phyloP scores from a whole-genome alignment of 148 eudicot species.

The Rhododendron vialii region DNA sequence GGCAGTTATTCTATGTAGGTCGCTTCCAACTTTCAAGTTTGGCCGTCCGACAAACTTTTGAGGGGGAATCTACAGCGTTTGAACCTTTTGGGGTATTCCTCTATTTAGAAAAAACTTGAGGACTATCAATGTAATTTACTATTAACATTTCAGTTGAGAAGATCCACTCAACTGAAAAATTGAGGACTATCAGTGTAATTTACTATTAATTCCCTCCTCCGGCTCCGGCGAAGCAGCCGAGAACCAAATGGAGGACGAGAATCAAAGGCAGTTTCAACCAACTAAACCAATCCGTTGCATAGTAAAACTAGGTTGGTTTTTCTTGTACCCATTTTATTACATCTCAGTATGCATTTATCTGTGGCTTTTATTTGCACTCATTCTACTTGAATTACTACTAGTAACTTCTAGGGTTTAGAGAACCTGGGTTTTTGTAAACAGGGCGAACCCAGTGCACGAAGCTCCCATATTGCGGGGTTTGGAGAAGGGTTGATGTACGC shows the following conservation, averaged over 20 bases:
- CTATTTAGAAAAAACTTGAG: neutral
- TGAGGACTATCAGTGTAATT: neutral
- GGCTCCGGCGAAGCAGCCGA: neutral
- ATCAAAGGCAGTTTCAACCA: constrained; percentile 11
- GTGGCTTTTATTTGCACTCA: neutral
- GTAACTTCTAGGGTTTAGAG: neutral
- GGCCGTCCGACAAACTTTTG: neutral
- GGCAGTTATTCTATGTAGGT: neutral
- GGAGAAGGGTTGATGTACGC: too few species aligned
- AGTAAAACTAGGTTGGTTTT: constrained; percentile 61
- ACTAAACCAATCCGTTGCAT: constrained; percentile 60
- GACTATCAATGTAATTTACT: neutral
- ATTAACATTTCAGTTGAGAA: too few species aligned
- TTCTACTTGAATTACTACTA: neutral
- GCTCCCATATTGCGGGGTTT: too few species aligned
- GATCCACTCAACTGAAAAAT: too few species aligned
- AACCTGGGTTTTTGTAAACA: neutral
- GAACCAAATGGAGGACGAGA: constrained; percentile 8
- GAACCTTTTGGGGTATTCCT: neutral
- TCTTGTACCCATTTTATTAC: neutral
- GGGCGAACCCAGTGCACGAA: too few species aligned
- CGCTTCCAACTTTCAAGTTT: neutral
- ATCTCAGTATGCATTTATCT: neutral
- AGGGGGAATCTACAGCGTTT: neutral
- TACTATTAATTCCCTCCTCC: neutral